Percentiles rank a stretch among this genome's conserved stretches.
These are phyloP conservation scores for Rasamsonia emersonii DNA, from an alignment of 2,329 filamentous ascomycete genomes.

Conservation along the genomic window DNA sequence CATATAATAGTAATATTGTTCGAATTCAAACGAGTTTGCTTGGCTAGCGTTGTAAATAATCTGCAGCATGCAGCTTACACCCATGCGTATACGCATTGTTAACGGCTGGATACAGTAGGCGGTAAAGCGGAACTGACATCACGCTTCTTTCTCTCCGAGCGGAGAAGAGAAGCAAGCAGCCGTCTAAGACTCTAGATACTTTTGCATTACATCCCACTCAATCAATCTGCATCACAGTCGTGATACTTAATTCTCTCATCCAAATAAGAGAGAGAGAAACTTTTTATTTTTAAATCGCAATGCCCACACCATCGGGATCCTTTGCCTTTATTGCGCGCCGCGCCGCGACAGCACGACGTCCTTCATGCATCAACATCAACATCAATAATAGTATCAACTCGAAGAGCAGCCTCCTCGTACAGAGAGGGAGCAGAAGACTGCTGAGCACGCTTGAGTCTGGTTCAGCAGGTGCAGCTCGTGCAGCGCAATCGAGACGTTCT, in stretches of 20 bases:
- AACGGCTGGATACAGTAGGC: no score
- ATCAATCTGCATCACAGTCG: no score
- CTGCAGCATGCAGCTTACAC: no score
- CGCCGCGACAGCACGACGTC: constrained; percentile 1
- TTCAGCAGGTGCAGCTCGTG: neutral
- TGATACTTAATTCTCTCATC: neutral
- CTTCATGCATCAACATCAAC: constrained; percentile 3
- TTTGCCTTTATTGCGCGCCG: constrained; percentile 6
- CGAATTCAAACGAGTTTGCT: no score
- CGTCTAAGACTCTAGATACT: no score
- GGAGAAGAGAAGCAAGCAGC: no score
- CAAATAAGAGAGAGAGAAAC: neutral
- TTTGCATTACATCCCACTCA: no score
- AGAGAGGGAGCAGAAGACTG: neutral
- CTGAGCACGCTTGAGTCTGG: neutral
- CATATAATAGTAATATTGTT: no score
- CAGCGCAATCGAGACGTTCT: neutral
- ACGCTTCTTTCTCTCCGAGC: no score
- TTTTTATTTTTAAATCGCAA: neutral
- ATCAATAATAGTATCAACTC: neutral
- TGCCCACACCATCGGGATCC: constrained; percentile 1
- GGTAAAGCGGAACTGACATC: no score
- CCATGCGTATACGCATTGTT: no score
- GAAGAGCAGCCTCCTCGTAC: neutral
- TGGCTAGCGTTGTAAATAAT: no score